Evolutionary conservation across 202 grass and related monocot genomes (phyloP).

Genomic region (Zizania palustris): DNA sequence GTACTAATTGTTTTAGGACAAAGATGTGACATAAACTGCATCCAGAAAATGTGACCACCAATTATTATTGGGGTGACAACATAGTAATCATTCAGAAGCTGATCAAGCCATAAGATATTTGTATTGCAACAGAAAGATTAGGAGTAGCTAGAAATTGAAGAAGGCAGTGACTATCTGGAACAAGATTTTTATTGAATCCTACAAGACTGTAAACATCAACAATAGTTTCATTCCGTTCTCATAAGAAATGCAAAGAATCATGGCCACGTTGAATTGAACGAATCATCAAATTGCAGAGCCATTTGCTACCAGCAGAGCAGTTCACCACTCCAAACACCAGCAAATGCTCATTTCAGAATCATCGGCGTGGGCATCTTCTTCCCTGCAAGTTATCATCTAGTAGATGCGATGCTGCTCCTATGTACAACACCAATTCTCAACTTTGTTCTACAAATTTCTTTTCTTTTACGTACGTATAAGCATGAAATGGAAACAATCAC

Average conservation of each 20-base stretch:
- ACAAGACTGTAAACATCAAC: not conserved
- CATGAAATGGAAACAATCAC: conserved; percentile 37
- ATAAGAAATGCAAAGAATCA: conserved; percentile 26
- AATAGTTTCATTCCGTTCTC: not conserved
- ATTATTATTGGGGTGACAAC: conserved; percentile 1
- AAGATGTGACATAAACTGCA: conserved; percentile 1
- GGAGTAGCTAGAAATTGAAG: not conserved
- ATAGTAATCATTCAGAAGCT: too few species aligned
- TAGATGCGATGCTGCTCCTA: conserved; percentile 41
- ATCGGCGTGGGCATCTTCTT: conserved; percentile 15
- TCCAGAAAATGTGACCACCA: not conserved
- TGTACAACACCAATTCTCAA: conserved; percentile 53
- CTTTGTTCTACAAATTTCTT: conserved; percentile 46
- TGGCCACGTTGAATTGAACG: conserved; percentile 30
- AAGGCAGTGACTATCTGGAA: not conserved
- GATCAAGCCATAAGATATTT: not conserved
- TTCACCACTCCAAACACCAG: not conserved
- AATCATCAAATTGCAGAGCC: conserved; percentile 12
- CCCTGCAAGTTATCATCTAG: conserved; percentile 28
- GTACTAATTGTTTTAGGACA: not conserved
- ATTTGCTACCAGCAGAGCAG: conserved; percentile 44
- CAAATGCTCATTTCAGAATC: conserved; percentile 38
- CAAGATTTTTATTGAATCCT: not conserved
- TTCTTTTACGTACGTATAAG: conserved; percentile 51
- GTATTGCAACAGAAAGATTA: not conserved